A percentile compares a stretch with the other conserved stretches of the same genome.
phyloP scores from a whole-genome alignment of 257 asterid genomes.

The Primulina huaijiensis region DNA sequence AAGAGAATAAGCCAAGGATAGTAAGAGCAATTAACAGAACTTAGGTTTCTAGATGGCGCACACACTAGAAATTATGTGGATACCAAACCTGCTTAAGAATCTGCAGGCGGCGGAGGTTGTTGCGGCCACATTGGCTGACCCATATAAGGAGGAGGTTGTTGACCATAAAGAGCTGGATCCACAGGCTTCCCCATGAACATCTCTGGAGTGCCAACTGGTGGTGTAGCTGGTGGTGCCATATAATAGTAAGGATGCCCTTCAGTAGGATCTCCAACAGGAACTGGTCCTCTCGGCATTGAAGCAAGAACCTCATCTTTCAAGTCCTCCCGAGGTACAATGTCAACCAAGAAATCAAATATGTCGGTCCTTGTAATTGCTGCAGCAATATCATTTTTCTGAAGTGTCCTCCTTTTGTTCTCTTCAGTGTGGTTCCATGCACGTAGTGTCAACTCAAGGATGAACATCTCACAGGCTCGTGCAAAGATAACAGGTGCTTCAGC shows the following conservation, averaged over 20 bases:
- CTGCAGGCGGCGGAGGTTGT: conserved; percentile 71
- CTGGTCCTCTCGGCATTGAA: conserved; percentile 75
- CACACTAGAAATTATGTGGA: no score
- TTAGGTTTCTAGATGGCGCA: no score
- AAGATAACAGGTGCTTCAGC: conserved; percentile 96
- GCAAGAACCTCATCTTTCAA: conserved; percentile 93
- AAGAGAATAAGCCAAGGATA: neutral
- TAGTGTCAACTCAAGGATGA: conserved; percentile 88
- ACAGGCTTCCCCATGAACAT: conserved; percentile 84
- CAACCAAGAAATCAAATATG: conserved; percentile 92
- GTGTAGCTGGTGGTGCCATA: conserved; percentile 70
- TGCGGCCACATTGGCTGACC: conserved; percentile 88
- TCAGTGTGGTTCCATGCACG: conserved; percentile 95
- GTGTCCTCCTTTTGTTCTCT: conserved; percentile 96
- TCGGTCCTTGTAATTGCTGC: conserved; percentile 97
- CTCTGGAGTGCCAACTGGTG: conserved; percentile 64
- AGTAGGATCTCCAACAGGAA: conserved; percentile 75
- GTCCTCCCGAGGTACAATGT: conserved; percentile 94
- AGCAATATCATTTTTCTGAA: conserved; percentile 92
- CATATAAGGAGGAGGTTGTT: conserved; percentile 72
- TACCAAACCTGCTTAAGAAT: conserved; percentile 53
- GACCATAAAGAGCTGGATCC: conserved; percentile 74
- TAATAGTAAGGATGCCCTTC: conserved; percentile 90
- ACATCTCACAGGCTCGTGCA: conserved; percentile 97
- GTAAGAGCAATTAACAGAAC: neutral